Evolutionary conservation across 163 green algal genomes (phyloP).

Genomic region (Botryococcus braunii): DNA sequence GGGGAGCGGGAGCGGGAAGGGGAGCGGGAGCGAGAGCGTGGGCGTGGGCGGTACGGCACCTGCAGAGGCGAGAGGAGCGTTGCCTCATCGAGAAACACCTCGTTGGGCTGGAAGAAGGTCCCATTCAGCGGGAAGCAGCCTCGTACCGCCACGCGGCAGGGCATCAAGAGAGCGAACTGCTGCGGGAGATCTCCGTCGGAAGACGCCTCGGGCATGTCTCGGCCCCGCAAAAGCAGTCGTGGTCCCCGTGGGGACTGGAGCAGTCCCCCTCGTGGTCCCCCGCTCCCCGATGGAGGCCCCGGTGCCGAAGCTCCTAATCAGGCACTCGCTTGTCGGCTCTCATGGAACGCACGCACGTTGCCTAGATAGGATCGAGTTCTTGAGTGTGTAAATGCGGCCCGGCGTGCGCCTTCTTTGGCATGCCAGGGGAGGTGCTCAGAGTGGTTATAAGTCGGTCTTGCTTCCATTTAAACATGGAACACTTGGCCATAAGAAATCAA

Average conservation of each 20-base stretch:
- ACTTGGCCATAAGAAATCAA: no score
- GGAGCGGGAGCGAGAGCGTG: not conserved
- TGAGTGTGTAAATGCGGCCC: not conserved
- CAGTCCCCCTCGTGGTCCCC: no score
- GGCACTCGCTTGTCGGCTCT: no score
- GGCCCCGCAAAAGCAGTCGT: no score
- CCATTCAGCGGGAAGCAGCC: constrained; percentile 41
- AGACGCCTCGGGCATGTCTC: no score
- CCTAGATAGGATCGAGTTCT: not conserved
- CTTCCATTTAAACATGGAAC: no score
- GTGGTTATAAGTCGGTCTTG: no score
- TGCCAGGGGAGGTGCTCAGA: not conserved
- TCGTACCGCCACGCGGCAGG: constrained; percentile 14
- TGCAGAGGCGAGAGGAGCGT: constrained; percentile 11
- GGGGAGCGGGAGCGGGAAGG: no score
- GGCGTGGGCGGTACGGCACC: constrained; percentile 3
- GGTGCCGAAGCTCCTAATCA: no score
- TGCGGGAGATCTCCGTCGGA: no score
- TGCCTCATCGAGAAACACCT: constrained; percentile 37
- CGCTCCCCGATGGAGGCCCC: no score
- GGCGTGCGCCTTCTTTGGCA: not conserved
- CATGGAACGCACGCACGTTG: not conserved
- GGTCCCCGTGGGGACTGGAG: no score
- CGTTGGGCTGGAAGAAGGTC: constrained; percentile 52
- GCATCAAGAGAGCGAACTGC: constrained; percentile 23